Evolutionary conservation across 106 monocot species (phyloP).

Genomic region (Gastrodia elata): DNA sequence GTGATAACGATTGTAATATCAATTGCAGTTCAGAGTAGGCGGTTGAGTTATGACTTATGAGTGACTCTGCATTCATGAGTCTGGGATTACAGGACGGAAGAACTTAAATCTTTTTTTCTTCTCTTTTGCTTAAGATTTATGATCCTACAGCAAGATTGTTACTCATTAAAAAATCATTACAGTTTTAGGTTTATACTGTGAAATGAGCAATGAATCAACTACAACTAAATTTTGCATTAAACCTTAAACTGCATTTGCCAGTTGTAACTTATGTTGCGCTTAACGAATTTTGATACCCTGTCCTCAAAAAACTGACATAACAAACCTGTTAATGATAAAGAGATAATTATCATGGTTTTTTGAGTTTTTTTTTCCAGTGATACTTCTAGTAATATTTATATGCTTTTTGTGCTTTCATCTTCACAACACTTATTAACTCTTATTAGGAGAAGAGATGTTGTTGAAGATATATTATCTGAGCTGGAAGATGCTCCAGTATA

Average conservation of each 20-base stretch:
- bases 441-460: slow-evolving; percentile 53
- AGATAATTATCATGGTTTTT: not conserved
- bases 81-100: not conserved
- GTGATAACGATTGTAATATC: not conserved
- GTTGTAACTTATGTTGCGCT: not conserved
- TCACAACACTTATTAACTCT: slow-evolving; percentile 2
- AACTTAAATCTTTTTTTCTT: no score
- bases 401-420: not conserved
- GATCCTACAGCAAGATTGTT: not conserved
- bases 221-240: not conserved
- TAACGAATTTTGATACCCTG: not conserved
- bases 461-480: slow-evolving; percentile 61
- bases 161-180: not conserved
- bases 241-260: not conserved
- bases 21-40: not conserved
- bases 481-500: slow-evolving; percentile 24
- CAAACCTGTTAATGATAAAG: not conserved
- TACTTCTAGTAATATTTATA: not conserved
- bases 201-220: not conserved
- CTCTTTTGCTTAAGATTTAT: no score
- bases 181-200: not conserved
- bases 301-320: no score
- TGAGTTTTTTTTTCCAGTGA: not conserved
- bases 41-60: not conserved
- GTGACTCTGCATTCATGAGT: not conserved